phyloP scores from a whole-genome alignment of 257 asterid genomes.

The Forsythia suspensa region DNA sequence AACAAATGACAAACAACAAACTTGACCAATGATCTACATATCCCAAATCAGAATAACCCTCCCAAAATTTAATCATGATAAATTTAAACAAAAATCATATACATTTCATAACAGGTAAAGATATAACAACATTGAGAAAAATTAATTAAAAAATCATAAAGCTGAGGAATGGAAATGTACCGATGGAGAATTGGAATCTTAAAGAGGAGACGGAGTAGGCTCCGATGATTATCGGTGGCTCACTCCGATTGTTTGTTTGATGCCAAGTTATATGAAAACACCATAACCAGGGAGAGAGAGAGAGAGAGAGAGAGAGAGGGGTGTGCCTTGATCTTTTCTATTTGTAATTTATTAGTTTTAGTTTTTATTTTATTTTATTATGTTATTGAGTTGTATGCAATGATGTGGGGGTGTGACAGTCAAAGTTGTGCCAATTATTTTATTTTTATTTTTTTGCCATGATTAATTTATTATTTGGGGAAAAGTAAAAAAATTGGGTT shows the following conservation, averaged over 20 bases:
- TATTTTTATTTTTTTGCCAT: too few species aligned
- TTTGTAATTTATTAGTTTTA: too few species aligned
- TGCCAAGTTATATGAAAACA: not conserved
- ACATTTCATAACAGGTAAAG: not conserved
- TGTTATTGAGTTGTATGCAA: too few species aligned
- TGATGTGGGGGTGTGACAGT: too few species aligned
- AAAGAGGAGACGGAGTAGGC: not conserved
- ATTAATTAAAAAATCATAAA: not conserved
- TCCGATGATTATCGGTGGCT: not conserved
- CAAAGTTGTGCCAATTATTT: too few species aligned
- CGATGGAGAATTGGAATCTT: not conserved
- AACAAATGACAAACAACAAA: not conserved
- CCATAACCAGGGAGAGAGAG: not conserved
- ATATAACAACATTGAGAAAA: too few species aligned
- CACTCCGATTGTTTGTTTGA: not conserved
- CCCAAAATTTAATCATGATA: not conserved
- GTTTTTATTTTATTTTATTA: too few species aligned
- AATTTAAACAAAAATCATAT: not conserved
- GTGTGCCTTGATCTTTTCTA: not conserved
- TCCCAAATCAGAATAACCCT: not conserved
- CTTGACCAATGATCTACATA: not conserved
- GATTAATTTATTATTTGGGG: too few species aligned
- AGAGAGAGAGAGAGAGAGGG: too few species aligned
- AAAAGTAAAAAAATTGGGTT: too few species aligned
- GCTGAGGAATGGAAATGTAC: not conserved